These are phyloP conservation scores for Hypoxylon intermedium DNA, from an alignment of 495 filamentous ascomycete species.

Conservation along the genomic window DNA sequence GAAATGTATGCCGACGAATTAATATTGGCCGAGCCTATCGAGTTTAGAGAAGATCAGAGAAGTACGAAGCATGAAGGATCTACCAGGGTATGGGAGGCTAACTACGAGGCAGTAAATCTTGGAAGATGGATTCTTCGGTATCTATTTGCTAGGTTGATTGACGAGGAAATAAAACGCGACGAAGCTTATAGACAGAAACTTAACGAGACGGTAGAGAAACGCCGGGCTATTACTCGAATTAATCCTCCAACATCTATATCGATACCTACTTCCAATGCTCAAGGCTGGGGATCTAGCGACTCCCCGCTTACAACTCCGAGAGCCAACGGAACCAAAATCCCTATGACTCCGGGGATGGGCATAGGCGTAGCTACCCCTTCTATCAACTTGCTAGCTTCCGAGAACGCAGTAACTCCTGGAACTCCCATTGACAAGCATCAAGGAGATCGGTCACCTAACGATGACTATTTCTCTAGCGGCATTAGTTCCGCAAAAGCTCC, in stretches of 20 bases:
- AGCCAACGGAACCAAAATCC: conserved; percentile 64
- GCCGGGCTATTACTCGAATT: conserved; percentile 57
- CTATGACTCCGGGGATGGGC: conserved; percentile 72
- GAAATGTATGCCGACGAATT: conserved; percentile 96
- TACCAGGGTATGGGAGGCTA: conserved; percentile 1
- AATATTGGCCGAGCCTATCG: conserved; percentile 70
- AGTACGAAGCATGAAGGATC: conserved; percentile 62
- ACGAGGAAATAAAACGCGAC: conserved; percentile 86
- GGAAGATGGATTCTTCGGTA: conserved; percentile 97
- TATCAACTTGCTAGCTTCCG: conserved; percentile 51
- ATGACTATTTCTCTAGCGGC: conserved; percentile 57
- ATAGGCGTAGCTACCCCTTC: conserved; percentile 83
- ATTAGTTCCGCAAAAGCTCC: conserved; percentile 49
- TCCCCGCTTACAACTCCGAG: conserved; percentile 66
- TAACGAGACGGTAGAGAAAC: conserved; percentile 65
- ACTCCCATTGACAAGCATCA: conserved; percentile 51
- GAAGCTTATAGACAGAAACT: conserved; percentile 71
- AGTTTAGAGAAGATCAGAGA: conserved; percentile 92
- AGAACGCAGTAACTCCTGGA: conserved; percentile 39
- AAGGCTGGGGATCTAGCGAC: conserved; percentile 54
- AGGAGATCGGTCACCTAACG: conserved; percentile 47
- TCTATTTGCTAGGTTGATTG: conserved; percentile 86
- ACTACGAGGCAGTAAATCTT: conserved; percentile 74
- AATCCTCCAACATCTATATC: conserved; percentile 72
- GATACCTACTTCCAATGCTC: conserved; percentile 65